These are phyloP conservation scores for Anthracocystis walkeri DNA, from an alignment of 1,284 basidiomycete species.

Conservation along the genomic window DNA sequence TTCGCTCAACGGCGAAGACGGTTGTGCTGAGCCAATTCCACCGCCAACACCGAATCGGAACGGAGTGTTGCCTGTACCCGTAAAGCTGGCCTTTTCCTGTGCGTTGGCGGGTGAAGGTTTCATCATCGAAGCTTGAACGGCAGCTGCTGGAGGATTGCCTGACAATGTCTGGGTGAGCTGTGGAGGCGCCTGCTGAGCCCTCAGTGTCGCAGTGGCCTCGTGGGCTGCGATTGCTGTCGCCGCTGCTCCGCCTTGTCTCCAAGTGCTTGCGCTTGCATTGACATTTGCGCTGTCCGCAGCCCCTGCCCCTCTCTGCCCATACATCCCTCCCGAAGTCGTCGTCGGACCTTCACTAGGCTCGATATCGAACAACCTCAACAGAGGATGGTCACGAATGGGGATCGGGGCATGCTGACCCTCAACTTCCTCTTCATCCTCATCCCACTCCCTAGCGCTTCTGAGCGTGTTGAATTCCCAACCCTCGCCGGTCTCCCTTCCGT, in stretches of 20 bases:
- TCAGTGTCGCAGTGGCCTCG: conserved; percentile 10
- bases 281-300: conserved; percentile 15
- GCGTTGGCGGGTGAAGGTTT: conserved; percentile 15
- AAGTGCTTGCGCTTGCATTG: conserved; percentile 7
- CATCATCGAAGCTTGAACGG: conserved; percentile 6
- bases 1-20: conserved; percentile 17
- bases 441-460: conserved; percentile 32
- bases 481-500: conserved; percentile 53
- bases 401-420: conserved; percentile 25
- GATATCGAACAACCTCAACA: conserved; percentile 56
- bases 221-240: background rate
- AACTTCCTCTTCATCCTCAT: conserved; percentile 35
- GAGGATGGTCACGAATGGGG: conserved; percentile 55
- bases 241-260: conserved; percentile 13
- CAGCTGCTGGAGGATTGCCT: background rate
- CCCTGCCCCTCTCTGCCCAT: conserved; percentile 13
- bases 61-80: conserved; percentile 59
- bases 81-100: conserved; percentile 56
- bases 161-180: conserved; percentile 1
- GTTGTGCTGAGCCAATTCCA: conserved; percentile 10
- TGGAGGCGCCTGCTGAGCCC: conserved; percentile 20
- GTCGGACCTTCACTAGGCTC: conserved; percentile 22
- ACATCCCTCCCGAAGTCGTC: conserved; percentile 9
- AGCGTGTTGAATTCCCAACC: conserved; percentile 59
- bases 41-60: conserved; percentile 66